Conservation (phyloP, 2,329 filamentous ascomycete genomes). For the Clarireedia homoeocarpa region DNA sequence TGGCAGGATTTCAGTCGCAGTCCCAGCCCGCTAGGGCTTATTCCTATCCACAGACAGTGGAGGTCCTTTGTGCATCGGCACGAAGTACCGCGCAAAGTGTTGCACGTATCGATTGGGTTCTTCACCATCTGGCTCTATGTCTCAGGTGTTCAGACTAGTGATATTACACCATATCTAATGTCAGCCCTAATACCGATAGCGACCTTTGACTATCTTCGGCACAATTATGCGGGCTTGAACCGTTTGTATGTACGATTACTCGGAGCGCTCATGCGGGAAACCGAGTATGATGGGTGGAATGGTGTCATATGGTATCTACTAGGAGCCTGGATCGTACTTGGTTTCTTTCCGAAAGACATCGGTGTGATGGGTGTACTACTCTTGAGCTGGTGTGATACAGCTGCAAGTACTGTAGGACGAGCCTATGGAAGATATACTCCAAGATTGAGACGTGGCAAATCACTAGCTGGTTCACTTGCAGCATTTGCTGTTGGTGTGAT, state of each 20-base stretch:
- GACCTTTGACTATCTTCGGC: slow-evolving; percentile 71
- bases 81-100: slow-evolving; percentile 86
- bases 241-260: slow-evolving; percentile 75
- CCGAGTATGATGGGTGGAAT: slow-evolving; percentile 89
- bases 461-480: slow-evolving; percentile 78
- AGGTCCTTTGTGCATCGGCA: slow-evolving; percentile 89
- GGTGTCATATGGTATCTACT: slow-evolving; percentile 96
- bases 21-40: slow-evolving; percentile 85
- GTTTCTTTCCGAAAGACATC: slow-evolving; percentile 87
- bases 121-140: slow-evolving; percentile 81
- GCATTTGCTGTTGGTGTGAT: slow-evolving; percentile 76
- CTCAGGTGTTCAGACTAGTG: slow-evolving; percentile 64
- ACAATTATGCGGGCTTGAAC: slow-evolving; percentile 76
- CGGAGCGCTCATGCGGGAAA: slow-evolving; percentile 93
- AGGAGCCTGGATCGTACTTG: slow-evolving; percentile 78
- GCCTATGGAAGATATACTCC: slow-evolving; percentile 86
- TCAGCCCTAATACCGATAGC: slow-evolving; percentile 76
- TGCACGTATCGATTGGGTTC: slow-evolving; percentile 96
- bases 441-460: slow-evolving; percentile 79
- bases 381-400: slow-evolving; percentile 96
- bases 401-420: slow-evolving; percentile 87
- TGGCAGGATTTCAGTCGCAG: slow-evolving; percentile 88
- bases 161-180: slow-evolving; percentile 81
- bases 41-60: slow-evolving; percentile 91
- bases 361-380: slow-evolving; percentile 83